A percentile compares a stretch with the other conserved stretches of the same genome.
These are phyloP conservation scores for Solanum boliviense DNA, from an alignment of 257 asterid genomes.

Conservation along the genomic window DNA sequence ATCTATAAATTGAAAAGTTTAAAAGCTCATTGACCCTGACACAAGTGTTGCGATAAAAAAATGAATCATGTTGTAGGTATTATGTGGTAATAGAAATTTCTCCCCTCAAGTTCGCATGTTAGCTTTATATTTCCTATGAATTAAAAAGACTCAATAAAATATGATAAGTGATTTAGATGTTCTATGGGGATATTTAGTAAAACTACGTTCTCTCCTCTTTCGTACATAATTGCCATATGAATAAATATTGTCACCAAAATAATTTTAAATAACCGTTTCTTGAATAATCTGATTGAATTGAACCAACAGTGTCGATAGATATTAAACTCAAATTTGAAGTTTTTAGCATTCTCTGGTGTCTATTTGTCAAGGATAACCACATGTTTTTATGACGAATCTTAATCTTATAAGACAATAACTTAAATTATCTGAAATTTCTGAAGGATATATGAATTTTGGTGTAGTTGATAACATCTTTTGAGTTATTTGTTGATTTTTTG, in stretches of 20 bases:
- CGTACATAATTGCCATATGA: background rate
- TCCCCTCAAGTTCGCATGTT: background rate
- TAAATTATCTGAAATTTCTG: background rate
- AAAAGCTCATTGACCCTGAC: background rate
- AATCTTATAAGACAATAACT: background rate
- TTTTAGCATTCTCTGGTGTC: background rate
- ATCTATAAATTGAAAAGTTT: no score
- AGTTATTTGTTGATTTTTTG: background rate
- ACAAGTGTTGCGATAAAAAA: background rate
- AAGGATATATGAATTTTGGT: background rate
- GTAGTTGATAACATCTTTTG: background rate
- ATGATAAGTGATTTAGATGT: background rate
- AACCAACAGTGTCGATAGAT: background rate
- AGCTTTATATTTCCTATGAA: background rate
- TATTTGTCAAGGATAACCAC: background rate
- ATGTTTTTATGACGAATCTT: background rate
- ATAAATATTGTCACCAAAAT: background rate
- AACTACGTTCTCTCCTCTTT: background rate
- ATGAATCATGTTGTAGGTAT: background rate
- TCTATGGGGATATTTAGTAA: background rate
- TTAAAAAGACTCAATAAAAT: no score
- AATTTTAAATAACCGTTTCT: background rate
- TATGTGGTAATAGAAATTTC: background rate
- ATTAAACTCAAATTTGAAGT: background rate
- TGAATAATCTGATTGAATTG: background rate